Percentiles rank a stretch among this genome's conserved stretches.
Conservation (phyloP, 2,329 filamentous ascomycete genomes). For the Botrytis pseudocinerea region DNA sequence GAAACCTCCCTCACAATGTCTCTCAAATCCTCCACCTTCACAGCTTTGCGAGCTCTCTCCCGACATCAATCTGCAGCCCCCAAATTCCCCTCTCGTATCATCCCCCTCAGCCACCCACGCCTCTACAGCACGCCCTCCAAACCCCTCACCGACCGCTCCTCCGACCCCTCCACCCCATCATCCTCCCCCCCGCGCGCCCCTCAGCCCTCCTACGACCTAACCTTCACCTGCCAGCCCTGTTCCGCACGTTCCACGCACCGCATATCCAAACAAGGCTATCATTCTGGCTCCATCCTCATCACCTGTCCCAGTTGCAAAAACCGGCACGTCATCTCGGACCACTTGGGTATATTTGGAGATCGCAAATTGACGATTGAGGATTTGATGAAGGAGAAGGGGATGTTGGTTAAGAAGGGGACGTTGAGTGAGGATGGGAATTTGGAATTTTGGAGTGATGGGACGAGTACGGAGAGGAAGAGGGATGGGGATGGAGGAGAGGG, state of each 20-base stretch:
- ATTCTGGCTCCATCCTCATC: slow-evolving; percentile 84
- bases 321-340: slow-evolving; percentile 88
- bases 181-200: slow-evolving; percentile 14
- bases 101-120: not conserved
- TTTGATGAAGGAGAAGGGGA: slow-evolving; percentile 73
- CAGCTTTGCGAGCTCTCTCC: slow-evolving; percentile 16
- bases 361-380: slow-evolving; percentile 72
- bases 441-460: slow-evolving; percentile 81
- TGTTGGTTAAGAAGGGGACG: slow-evolving; percentile 69
- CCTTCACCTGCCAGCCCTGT: slow-evolving; percentile 92
- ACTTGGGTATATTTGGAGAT: slow-evolving; percentile 79
- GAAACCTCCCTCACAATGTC: not conserved
- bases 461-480: slow-evolving; percentile 29
- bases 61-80: not conserved
- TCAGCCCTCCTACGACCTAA: slow-evolving; percentile 75
- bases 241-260: slow-evolving; percentile 75
- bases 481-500: not conserved
- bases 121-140: not conserved
- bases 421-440: slow-evolving; percentile 79
- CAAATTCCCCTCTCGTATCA: not conserved
- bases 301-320: slow-evolving; percentile 84
- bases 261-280: slow-evolving; percentile 93
- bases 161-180: not conserved
- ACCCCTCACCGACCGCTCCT: not conserved
- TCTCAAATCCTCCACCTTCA: not conserved